Conservation (phyloP, 495 filamentous ascomycete genomes). For the Penicillium silybi region DNA sequence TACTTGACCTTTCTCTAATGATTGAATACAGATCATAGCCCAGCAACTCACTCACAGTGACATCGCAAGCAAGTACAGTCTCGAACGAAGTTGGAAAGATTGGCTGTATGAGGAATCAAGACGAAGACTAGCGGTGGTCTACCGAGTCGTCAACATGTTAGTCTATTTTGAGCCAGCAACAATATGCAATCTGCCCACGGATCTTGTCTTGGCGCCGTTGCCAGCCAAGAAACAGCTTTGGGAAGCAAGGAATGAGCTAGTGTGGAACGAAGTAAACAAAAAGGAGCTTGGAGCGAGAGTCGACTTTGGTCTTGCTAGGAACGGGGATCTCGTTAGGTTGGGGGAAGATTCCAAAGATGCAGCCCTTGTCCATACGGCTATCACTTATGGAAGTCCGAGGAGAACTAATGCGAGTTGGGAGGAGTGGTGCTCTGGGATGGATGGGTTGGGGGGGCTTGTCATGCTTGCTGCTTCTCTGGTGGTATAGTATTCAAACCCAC, state of each 20-base stretch:
- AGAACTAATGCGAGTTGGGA: constrained; percentile 29
- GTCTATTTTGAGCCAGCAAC: constrained; percentile 42
- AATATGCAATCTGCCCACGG: constrained; percentile 34
- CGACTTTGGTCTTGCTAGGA: constrained; percentile 33
- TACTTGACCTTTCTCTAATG: not conserved
- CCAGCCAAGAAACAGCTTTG: constrained; percentile 45
- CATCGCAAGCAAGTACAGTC: not conserved
- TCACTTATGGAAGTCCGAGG: constrained; percentile 11
- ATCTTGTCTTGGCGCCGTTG: constrained; percentile 41
- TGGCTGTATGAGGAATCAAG: constrained; percentile 45
- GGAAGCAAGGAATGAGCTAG: constrained; percentile 37
- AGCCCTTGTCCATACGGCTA: too few species aligned
- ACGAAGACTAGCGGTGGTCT: constrained; percentile 37
- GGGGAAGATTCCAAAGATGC: not conserved
- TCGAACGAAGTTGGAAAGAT: constrained; percentile 33
- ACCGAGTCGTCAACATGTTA: constrained; percentile 41
- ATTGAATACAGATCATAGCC: constrained; percentile 21
- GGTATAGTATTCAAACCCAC: too few species aligned
- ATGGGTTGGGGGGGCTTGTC: constrained; percentile 36
- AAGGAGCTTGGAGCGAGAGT: constrained; percentile 16
- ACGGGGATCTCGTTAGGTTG: constrained; percentile 34
- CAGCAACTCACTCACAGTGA: constrained; percentile 9
- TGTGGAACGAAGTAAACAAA: constrained; percentile 32
- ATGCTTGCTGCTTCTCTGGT: constrained; percentile 43
- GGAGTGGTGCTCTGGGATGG: constrained; percentile 46